Evolutionary conservation across 208 protist genomes (phyloP).

Genomic region (Endotrypanum monterogeii): DNA sequence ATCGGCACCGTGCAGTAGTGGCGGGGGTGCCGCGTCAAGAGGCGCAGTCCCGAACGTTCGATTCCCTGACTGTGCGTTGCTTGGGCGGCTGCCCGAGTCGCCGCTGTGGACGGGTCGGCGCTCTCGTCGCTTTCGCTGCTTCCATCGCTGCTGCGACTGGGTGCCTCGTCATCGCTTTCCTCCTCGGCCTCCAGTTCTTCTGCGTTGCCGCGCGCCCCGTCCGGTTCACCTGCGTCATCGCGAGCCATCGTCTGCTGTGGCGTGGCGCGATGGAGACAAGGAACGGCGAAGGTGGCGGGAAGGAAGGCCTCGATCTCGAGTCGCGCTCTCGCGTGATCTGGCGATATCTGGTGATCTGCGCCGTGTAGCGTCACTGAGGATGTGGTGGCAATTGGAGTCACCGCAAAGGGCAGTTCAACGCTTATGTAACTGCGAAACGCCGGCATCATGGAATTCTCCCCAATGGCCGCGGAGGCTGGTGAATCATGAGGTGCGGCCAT

Average conservation of each 20-base stretch:
- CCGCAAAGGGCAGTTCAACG: slow-evolving; percentile 76
- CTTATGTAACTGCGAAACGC: slow-evolving; percentile 56
- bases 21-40: slow-evolving; percentile 19
- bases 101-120: background rate
- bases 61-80: background rate
- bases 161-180: slow-evolving; percentile 5
- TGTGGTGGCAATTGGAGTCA: slow-evolving; percentile 23
- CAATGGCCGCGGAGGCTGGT: background rate
- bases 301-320: slow-evolving; percentile 56
- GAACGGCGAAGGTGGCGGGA: slow-evolving; percentile 43
- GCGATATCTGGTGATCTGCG: background rate
- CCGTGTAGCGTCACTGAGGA: background rate
- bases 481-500: background rate
- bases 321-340: slow-evolving; percentile 10
- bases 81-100: background rate
- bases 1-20: slow-evolving; percentile 41
- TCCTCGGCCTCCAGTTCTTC: slow-evolving; percentile 33
- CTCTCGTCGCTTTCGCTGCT: background rate
- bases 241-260: slow-evolving; percentile 16
- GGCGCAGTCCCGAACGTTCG: background rate
- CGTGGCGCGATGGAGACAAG: slow-evolving; percentile 36
- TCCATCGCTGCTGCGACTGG: background rate
- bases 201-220: slow-evolving; percentile 8
- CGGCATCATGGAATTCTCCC: slow-evolving; percentile 10
- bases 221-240: slow-evolving; percentile 7